Evolutionary conservation across 345 rosid genomes (phyloP).

Genomic region (Eucalyptus sp.): DNA sequence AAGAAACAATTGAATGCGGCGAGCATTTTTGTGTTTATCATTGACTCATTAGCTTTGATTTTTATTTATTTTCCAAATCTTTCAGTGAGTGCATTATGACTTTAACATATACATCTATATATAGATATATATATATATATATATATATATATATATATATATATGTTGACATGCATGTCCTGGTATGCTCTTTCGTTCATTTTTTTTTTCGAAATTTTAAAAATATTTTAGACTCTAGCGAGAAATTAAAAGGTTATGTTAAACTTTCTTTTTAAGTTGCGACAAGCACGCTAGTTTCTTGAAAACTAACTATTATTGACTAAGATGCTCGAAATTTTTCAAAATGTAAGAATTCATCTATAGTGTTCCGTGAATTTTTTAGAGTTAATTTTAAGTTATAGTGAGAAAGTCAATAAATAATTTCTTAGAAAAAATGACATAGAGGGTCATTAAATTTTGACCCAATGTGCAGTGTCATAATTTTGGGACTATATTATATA

Average conservation of each 20-base stretch:
- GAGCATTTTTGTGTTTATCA: not conserved
- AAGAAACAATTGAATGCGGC: not conserved
- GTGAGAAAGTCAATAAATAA: not conserved
- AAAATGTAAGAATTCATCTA: not conserved
- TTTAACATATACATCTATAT: not conserved
- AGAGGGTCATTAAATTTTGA: not conserved
- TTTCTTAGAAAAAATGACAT: not conserved
- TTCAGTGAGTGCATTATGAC: fast-evolving
- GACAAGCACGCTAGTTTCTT: not conserved
- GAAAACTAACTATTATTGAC: not conserved
- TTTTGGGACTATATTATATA: no score
- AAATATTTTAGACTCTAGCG: fast-evolving
- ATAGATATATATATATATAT: no score
- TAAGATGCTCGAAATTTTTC: not conserved
- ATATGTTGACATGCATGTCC: not conserved
- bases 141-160: no score
- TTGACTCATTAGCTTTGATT: not conserved
- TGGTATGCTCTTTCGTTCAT: not conserved
- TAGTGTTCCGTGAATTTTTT: not conserved
- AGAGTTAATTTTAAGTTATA: not conserved
- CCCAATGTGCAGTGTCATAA: not conserved
- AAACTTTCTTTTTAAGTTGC: not conserved
- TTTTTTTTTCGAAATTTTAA: not conserved
- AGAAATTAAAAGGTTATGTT: not conserved
- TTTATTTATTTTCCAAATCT: not conserved